These are phyloP conservation scores for Choricystis sp. DNA, from an alignment of 139 green algal genomes.

Conservation along the genomic window DNA sequence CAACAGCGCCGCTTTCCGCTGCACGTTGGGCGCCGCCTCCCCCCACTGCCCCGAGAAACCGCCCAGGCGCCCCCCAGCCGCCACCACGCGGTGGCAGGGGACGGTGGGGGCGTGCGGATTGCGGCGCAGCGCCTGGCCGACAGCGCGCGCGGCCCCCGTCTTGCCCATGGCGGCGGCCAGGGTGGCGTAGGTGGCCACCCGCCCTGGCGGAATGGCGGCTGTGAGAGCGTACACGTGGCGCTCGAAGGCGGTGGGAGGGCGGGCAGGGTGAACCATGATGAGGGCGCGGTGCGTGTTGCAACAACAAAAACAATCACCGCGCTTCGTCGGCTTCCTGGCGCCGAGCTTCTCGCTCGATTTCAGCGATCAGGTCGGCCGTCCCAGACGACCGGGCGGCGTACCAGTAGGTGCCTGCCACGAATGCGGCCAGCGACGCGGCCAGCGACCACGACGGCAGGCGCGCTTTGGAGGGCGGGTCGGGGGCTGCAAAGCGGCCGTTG, in stretches of 20 bases:
- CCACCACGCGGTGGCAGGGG: slow-evolving; percentile 63
- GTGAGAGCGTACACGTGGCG: slow-evolving; percentile 33
- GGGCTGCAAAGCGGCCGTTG: neutral
- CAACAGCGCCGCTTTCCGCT: slow-evolving; percentile 33
- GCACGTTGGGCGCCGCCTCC: slow-evolving; percentile 13
- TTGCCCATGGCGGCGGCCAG: slow-evolving; percentile 22
- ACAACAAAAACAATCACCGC: too few species aligned
- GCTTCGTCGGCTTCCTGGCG: neutral
- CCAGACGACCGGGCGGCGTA: neutral
- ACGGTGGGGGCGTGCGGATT: slow-evolving; percentile 59
- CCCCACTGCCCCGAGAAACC: slow-evolving; percentile 53
- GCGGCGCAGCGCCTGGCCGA: slow-evolving; percentile 37
- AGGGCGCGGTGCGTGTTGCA: too few species aligned
- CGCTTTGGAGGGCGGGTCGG: too few species aligned
- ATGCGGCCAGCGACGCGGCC: neutral
- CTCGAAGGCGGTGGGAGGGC: slow-evolving; percentile 34
- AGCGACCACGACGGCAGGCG: neutral
- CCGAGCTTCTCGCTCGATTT: neutral
- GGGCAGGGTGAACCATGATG: neutral
- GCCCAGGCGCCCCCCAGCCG: slow-evolving; percentile 34
- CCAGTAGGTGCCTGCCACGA: neutral
- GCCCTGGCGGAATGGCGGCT: slow-evolving; percentile 40
- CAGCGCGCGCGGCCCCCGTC: neutral
- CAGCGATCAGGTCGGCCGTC: neutral
- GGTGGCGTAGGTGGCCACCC: slow-evolving; percentile 50